Percentiles rank a stretch among this genome's conserved stretches.
Evolutionary conservation across 257 asterid species (phyloP).

Genomic region (Nicotiana otophora): DNA sequence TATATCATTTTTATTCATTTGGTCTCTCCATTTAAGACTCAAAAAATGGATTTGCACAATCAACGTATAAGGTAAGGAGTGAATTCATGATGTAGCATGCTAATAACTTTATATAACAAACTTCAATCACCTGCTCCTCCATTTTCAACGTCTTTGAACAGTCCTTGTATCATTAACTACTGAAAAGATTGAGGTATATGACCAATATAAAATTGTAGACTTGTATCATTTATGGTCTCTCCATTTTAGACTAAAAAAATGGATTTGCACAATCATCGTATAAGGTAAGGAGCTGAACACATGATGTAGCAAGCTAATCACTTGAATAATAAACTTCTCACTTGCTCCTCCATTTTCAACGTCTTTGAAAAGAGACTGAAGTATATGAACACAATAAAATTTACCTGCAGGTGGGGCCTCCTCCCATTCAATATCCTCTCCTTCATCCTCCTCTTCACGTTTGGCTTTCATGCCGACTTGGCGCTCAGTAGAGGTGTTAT

Average conservation of each 20-base stretch:
- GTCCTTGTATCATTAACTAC: not conserved
- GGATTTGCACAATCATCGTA: not conserved
- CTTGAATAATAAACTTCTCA: not conserved
- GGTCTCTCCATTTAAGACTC: slow-evolving; percentile 2
- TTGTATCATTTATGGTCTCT: not conserved
- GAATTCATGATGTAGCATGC: not conserved
- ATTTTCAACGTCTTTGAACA: not conserved
- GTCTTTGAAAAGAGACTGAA: not conserved
- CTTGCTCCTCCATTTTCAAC: not conserved
- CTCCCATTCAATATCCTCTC: slow-evolving; percentile 76
- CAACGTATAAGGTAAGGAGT: not conserved
- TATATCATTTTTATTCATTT: not conserved
- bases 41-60: not conserved
- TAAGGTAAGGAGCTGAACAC: slow-evolving; percentile 7
- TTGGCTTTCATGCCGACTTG: slow-evolving; percentile 74
- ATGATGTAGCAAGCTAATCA: not conserved
- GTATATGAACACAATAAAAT: slow-evolving; percentile 1
- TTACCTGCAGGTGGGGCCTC: slow-evolving; percentile 74
- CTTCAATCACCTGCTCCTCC: not conserved
- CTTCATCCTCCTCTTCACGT: slow-evolving; percentile 55
- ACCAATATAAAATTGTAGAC: not conserved
- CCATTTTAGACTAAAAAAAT: not conserved
- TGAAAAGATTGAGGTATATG: not conserved
- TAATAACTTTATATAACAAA: not conserved
- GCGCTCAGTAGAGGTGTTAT: slow-evolving; percentile 41